phyloP scores from a whole-genome alignment of 352 stramenopile species.

The Phytopythium mirpurense region DNA sequence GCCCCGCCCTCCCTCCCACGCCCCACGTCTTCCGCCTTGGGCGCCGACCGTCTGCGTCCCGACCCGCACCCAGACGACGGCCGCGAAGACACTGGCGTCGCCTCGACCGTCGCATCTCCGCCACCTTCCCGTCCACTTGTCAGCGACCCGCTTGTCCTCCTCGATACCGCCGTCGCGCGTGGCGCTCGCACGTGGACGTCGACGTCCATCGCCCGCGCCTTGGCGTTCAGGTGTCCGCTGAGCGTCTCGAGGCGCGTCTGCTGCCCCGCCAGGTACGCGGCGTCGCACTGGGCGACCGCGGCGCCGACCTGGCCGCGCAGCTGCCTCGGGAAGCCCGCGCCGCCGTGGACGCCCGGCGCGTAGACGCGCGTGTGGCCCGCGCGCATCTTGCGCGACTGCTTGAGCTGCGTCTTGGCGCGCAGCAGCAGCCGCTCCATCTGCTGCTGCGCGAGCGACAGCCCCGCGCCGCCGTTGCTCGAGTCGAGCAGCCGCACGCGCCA shows the following conservation, averaged over 20 bases:
- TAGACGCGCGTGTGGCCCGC: conserved; percentile 46
- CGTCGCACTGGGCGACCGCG: conserved; percentile 42
- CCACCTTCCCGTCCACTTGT: too few relatives aligned
- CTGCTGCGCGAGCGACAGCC: conserved; percentile 66
- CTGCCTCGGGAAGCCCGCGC: conserved; percentile 43
- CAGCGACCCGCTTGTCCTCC: too few relatives aligned
- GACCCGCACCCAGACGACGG: background rate
- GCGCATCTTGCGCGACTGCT: conserved; percentile 70
- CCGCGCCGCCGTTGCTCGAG: conserved; percentile 55
- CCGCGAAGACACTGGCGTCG: background rate
- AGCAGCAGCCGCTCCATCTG: conserved; percentile 77
- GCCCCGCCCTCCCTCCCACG: background rate
- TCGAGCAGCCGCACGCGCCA: conserved; percentile 69
- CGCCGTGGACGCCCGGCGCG: conserved; percentile 34
- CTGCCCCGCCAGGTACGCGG: conserved; percentile 24
- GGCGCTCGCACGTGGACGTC: background rate
- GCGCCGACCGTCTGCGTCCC: background rate
- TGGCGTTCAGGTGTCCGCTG: conserved; percentile 35
- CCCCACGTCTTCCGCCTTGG: too few relatives aligned
- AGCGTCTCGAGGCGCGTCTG: background rate
- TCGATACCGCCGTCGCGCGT: too few relatives aligned
- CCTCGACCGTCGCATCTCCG: too few relatives aligned
- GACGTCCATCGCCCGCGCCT: conserved; percentile 39
- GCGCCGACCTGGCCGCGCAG: conserved; percentile 41
- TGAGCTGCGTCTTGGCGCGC: conserved; percentile 66